Evolutionary conservation across 306 rosid genomes (phyloP).

Genomic region (Castanea mollissima): DNA sequence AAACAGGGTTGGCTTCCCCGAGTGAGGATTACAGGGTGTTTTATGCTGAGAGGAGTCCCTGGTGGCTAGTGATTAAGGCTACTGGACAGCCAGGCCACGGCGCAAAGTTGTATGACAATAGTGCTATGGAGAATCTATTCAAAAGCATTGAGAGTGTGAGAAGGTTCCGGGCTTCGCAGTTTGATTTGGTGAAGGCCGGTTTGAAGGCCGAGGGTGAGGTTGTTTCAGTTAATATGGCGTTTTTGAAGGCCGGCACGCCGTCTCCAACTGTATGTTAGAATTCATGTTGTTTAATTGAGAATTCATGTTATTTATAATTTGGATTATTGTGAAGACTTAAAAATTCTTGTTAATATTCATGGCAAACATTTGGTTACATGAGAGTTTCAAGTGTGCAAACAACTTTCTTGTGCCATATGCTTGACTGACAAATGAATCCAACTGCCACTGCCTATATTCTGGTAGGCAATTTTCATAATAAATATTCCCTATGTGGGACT

Average conservation of each 20-base stretch:
- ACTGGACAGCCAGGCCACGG: constrained; percentile 94
- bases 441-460: background rate
- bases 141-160: constrained; percentile 81
- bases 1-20: constrained; percentile 73
- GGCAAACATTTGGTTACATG: background rate
- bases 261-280: constrained; percentile 72
- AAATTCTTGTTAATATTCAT: background rate
- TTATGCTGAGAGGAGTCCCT: constrained; percentile 75
- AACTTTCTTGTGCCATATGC: background rate
- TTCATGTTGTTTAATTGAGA: background rate
- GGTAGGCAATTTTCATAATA: background rate
- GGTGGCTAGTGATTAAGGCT: constrained; percentile 90
- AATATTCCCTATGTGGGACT: background rate
- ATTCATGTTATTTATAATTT: background rate
- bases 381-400: background rate
- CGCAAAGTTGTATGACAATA: constrained; percentile 85
- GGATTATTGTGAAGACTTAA: too few species aligned
- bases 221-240: constrained; percentile 77
- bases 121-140: constrained; percentile 88
- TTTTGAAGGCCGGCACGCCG: constrained; percentile 85
- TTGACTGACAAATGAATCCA: background rate
- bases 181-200: constrained; percentile 79
- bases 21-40: constrained; percentile 60
- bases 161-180: constrained; percentile 79
- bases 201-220: constrained; percentile 81